These are phyloP conservation scores for Ophiostoma montium DNA, from an alignment of 2,329 filamentous ascomycete species.

Conservation along the genomic window DNA sequence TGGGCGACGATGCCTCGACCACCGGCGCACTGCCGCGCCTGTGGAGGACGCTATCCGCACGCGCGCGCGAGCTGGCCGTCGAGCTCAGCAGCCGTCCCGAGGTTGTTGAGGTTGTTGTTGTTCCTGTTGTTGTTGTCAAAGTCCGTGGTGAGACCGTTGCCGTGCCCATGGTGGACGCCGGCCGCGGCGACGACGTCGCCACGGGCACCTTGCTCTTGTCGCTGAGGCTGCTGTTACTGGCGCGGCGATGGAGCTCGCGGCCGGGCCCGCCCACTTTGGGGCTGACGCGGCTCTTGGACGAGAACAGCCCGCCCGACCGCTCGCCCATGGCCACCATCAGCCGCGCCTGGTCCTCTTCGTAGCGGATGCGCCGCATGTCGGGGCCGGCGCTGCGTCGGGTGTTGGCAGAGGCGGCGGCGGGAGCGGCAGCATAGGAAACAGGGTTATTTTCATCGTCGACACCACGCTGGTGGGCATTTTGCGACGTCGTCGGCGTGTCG, in stretches of 20 bases:
- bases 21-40: conserved; percentile 4
- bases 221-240: conserved; percentile 22
- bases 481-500: background rate
- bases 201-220: conserved; percentile 11
- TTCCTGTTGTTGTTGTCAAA: background rate
- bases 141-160: background rate
- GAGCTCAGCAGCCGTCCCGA: background rate
- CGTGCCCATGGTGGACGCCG: background rate
- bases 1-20: background rate
- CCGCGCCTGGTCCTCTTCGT: conserved; percentile 16
- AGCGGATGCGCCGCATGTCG: conserved; percentile 17
- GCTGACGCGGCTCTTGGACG: conserved; percentile 19
- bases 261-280: conserved; percentile 24
- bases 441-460: conserved; percentile 2
- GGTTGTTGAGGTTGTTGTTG: background rate
- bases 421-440: too few species aligned
- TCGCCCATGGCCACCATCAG: conserved; percentile 16
- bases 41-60: background rate
- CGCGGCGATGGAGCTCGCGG: conserved; percentile 20
- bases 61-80: background rate
- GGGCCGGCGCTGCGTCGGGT: conserved; percentile 5
- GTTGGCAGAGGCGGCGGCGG: background rate
- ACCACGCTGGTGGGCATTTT: background rate
- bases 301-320: conserved; percentile 21
- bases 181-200: background rate